Evolutionary conservation across 83 land plant species (phyloP).

Genomic region (Thuja plicata): DNA sequence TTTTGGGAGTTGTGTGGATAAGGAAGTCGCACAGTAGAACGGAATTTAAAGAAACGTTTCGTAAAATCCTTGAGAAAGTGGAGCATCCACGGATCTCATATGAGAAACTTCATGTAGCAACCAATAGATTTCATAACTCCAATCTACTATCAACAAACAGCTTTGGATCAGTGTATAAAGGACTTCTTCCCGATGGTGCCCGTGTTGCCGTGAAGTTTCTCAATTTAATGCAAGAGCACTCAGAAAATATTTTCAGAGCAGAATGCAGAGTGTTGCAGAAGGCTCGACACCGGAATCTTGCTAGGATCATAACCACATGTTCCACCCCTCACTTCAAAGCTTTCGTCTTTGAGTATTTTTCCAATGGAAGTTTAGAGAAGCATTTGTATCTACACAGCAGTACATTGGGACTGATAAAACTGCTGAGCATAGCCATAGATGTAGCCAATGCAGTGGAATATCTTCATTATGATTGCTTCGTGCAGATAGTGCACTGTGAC

Average conservation of each 20-base stretch:
- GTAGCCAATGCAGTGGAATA: no score
- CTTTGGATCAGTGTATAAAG: constrained; percentile 27
- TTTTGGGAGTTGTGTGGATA: not conserved
- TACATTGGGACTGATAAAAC: no score
- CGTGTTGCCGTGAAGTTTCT: constrained; percentile 19
- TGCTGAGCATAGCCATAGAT: no score
- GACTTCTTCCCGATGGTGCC: not conserved
- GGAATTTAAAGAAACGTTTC: not conserved
- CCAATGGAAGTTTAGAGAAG: no score
- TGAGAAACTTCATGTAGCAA: constrained; percentile 14
- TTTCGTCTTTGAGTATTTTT: no score
- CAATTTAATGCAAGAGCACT: not conserved
- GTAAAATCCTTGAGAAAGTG: not conserved
- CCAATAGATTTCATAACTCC: constrained; percentile 7
- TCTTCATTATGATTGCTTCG: no score
- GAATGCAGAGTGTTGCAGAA: constrained; percentile 19
- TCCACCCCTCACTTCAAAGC: not conserved
- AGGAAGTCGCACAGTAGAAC: not conserved
- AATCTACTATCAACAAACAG: constrained; percentile 26
- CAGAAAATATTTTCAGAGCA: constrained; percentile 16
- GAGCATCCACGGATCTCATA: constrained; percentile 7
- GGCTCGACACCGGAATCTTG: constrained; percentile 18
- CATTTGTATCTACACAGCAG: no score
- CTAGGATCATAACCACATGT: constrained; percentile 21
- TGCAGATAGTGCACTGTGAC: no score